These are phyloP conservation scores for Hygrophorus russula DNA, from an alignment of 768 basidiomycete genomes.

Conservation along the genomic window DNA sequence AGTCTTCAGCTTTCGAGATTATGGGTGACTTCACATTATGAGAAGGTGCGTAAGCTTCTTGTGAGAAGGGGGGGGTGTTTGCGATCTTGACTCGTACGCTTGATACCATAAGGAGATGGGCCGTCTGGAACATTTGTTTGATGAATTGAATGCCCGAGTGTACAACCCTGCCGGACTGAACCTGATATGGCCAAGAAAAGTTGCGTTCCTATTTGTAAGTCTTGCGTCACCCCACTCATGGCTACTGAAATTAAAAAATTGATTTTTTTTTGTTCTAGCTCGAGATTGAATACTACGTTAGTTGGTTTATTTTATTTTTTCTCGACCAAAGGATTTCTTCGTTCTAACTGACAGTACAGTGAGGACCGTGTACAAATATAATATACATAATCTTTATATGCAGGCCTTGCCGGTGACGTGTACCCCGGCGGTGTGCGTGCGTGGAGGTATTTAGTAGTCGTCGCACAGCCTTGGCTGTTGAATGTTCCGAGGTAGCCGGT, in stretches of 20 bases:
- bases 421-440: too few species aligned
- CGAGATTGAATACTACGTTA: constrained; percentile 90
- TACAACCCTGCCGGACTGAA: constrained; percentile 86
- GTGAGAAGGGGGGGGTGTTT: constrained; percentile 8
- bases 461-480: too few species aligned
- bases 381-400: too few species aligned
- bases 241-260: constrained; percentile 5
- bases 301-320: constrained; percentile 23
- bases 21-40: constrained; percentile 66
- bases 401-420: too few species aligned
- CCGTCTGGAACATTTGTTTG: constrained; percentile 49
- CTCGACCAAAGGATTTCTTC: too few species aligned
- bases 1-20: constrained; percentile 72
- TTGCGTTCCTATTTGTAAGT: constrained; percentile 90
- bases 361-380: too few species aligned
- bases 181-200: constrained; percentile 73
- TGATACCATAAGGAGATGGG: constrained; percentile 55
- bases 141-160: constrained; percentile 54
- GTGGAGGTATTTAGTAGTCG: too few species aligned
- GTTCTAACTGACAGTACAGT: constrained; percentile 11
- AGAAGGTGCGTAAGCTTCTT: too few species aligned
- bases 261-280: constrained; percentile 37
- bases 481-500: too few species aligned
- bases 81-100: neutral
- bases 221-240: constrained; percentile 1